Percentiles rank a stretch among this genome's conserved stretches.
phyloP scores from a whole-genome alignment of 257 asterid genomes.

The Asclepias syriaca region DNA sequence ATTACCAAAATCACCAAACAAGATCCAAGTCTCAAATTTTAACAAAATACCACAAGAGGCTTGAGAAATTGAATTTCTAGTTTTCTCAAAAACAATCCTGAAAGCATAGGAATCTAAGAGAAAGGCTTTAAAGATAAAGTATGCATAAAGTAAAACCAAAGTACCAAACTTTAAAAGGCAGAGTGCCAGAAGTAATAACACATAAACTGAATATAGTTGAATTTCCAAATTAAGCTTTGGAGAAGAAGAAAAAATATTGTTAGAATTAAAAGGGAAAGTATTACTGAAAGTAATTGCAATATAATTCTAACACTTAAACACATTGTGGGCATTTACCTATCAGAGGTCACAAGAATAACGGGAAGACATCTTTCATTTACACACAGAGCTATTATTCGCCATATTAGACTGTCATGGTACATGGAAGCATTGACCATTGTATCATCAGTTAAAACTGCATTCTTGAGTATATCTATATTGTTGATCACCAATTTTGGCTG shows the following conservation, averaged over 20 bases:
- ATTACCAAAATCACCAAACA: conserved; percentile 5
- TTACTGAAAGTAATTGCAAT: background rate
- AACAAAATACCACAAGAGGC: background rate
- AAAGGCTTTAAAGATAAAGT: background rate
- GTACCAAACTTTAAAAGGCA: background rate
- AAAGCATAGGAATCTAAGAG: background rate
- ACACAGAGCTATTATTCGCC: conserved; percentile 88
- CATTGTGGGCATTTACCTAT: conserved; percentile 49
- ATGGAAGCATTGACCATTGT: conserved; percentile 59
- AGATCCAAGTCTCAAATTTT: background rate
- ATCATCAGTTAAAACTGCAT: conserved; percentile 59
- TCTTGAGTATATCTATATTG: conserved; percentile 86
- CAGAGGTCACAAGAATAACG: conserved; percentile 74
- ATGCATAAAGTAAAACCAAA: background rate
- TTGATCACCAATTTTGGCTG: conserved; percentile 97
- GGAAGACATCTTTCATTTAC: conserved; percentile 88
- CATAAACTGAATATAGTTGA: background rate
- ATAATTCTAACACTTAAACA: conserved; percentile 1
- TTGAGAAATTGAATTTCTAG: background rate
- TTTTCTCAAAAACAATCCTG: background rate
- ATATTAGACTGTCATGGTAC: conserved; percentile 93
- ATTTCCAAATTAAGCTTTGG: background rate
- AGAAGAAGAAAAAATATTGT: background rate
- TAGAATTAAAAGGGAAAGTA: background rate
- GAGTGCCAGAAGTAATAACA: background rate